phyloP scores from a whole-genome alignment of 2,329 filamentous ascomycete genomes.

The Phialophora verrucosa region DNA sequence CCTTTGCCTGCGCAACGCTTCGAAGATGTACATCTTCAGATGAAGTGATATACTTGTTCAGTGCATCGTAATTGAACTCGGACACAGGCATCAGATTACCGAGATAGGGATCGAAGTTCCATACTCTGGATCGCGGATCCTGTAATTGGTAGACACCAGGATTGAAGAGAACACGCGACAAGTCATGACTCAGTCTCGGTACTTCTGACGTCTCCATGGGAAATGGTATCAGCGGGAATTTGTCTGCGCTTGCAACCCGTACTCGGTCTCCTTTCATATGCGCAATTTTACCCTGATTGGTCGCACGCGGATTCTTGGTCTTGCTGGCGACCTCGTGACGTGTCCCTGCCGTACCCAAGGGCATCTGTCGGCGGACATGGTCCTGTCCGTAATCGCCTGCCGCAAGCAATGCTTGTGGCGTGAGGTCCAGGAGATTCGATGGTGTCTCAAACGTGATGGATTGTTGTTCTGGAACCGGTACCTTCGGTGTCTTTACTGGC shows the following conservation, averaged over 20 bases:
- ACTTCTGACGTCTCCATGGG: slow-evolving; percentile 29
- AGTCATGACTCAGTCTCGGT: slow-evolving; percentile 52
- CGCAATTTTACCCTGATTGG: neutral
- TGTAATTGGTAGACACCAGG: slow-evolving; percentile 90
- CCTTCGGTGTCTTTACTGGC: neutral
- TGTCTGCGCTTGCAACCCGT: slow-evolving; percentile 41
- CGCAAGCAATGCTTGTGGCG: neutral
- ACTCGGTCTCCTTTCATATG: slow-evolving; percentile 21
- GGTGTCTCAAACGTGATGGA: slow-evolving; percentile 9
- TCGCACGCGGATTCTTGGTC: neutral
- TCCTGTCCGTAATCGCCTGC: neutral
- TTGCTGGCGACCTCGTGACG: neutral
- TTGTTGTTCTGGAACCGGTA: slow-evolving; percentile 2
- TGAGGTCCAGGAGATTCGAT: neutral
- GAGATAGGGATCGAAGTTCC: slow-evolving; percentile 96
- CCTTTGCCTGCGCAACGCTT: slow-evolving; percentile 67
- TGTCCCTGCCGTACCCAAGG: too few relatives aligned
- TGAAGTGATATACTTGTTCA: slow-evolving; percentile 89
- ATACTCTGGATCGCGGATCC: slow-evolving; percentile 84
- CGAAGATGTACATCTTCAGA: slow-evolving; percentile 78
- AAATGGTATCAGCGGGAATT: slow-evolving; percentile 59
- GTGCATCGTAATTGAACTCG: slow-evolving; percentile 88
- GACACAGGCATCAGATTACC: slow-evolving; percentile 88
- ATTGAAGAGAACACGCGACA: slow-evolving; percentile 94
- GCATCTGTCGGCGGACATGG: neutral